phyloP scores from a whole-genome alignment of 2,329 filamentous ascomycete genomes.

The Myrmaecium sp. region DNA sequence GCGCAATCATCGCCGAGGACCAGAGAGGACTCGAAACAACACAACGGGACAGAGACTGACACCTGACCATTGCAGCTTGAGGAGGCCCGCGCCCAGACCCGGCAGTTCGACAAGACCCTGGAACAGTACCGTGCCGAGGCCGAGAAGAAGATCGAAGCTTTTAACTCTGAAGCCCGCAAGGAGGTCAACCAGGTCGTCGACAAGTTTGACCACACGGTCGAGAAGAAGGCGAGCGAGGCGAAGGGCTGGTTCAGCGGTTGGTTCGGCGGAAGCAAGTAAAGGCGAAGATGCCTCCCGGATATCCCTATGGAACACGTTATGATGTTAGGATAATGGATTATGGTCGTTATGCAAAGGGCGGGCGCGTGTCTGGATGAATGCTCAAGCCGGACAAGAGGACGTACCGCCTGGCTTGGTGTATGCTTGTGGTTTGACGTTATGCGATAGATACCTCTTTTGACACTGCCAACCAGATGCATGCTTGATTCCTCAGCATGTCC shows the following conservation, averaged over 20 bases:
- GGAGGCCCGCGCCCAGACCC: constrained; percentile 31
- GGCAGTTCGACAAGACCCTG: constrained; percentile 47
- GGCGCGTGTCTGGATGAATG: too few relatives aligned
- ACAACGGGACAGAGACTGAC: background rate
- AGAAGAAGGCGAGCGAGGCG: constrained; percentile 60
- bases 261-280: constrained; percentile 51
- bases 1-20: constrained; percentile 16
- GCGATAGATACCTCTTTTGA: too few relatives aligned
- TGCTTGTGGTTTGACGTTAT: too few relatives aligned
- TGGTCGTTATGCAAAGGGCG: too few relatives aligned
- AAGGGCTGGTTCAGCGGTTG: constrained; percentile 73
- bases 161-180: constrained; percentile 44
- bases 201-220: constrained; percentile 66
- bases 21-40: too few relatives aligned
- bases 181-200: constrained; percentile 43
- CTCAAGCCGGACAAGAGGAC: too few relatives aligned
- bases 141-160: constrained; percentile 43
- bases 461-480: too few relatives aligned
- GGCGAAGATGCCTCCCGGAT: background rate
- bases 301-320: too few relatives aligned
- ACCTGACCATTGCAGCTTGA: constrained; percentile 13
- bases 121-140: constrained; percentile 35
- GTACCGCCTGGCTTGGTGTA: too few relatives aligned
- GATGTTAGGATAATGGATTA: too few relatives aligned
- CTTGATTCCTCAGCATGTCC: too few relatives aligned